Conservation (phyloP, 495 filamentous ascomycete genomes). For the Lasiosphaeria miniovina region DNA sequence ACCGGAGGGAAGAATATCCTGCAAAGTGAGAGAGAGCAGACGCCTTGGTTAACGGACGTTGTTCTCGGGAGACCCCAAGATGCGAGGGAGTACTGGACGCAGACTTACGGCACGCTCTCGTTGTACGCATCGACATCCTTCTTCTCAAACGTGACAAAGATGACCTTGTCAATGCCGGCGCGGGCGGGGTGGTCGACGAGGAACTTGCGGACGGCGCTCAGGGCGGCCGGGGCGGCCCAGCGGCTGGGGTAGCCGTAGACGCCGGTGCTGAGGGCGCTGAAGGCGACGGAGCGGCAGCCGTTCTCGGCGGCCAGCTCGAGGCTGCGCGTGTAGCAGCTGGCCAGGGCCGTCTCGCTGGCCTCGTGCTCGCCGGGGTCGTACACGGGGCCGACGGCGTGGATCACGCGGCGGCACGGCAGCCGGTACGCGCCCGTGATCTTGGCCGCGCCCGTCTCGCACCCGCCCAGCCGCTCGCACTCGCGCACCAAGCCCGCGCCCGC, state of each 20-base stretch:
- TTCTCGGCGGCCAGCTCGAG: constrained; percentile 68
- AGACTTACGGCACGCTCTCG: constrained; percentile 66
- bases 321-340: constrained; percentile 70
- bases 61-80: background rate
- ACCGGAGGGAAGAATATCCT: constrained; percentile 40
- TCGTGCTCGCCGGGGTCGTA: constrained; percentile 49
- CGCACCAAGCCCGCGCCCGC: constrained; percentile 65
- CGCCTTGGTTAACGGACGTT: constrained; percentile 5
- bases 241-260: constrained; percentile 82
- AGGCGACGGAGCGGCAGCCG: constrained; percentile 69
- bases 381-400: constrained; percentile 90
- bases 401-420: constrained; percentile 72
- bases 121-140: constrained; percentile 77
- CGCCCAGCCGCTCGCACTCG: constrained; percentile 66
- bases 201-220: constrained; percentile 67
- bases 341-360: constrained; percentile 50
- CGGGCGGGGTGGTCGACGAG: constrained; percentile 54
- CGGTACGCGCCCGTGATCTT: constrained; percentile 79
- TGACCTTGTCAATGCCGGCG: constrained; percentile 61
- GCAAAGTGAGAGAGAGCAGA: background rate
- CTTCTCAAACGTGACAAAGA: constrained; percentile 76
- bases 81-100: background rate
- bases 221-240: constrained; percentile 66
- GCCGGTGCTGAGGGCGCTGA: constrained; percentile 80
- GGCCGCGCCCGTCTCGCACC: constrained; percentile 74